Conservation (phyloP, 176 grass and related monocot species). For the maize (Zea mays) region Zm-B73-REFERENCE-NAM-5.0 NC_050104.1:26192001-26192500, state of each 20-base stretch:
- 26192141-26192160: neutral
- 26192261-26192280: slow-evolving; percentile 58
- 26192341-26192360: slow-evolving; percentile 69
- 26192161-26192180: neutral
- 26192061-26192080: neutral
- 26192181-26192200: neutral
- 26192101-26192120: neutral
- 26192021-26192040: neutral
- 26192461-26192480: slow-evolving; percentile 10
- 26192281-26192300: slow-evolving; percentile 50
- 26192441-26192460: slow-evolving; percentile 21
- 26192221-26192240: neutral
- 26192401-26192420: slow-evolving; percentile 62
- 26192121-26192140: neutral
- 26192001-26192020: neutral
- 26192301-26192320: slow-evolving; percentile 52
- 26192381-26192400: slow-evolving; percentile 59
- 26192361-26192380: slow-evolving; percentile 54
- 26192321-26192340: slow-evolving; percentile 68
- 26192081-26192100: neutral
- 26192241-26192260: slow-evolving; percentile 56
- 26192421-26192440: slow-evolving; percentile 67
- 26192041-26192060: slow-evolving; percentile 4
- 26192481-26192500: neutral
- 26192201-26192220: neutral